Evolutionary conservation across 257 asterid species (phyloP).

Genomic region (Asclepias syriaca): DNA sequence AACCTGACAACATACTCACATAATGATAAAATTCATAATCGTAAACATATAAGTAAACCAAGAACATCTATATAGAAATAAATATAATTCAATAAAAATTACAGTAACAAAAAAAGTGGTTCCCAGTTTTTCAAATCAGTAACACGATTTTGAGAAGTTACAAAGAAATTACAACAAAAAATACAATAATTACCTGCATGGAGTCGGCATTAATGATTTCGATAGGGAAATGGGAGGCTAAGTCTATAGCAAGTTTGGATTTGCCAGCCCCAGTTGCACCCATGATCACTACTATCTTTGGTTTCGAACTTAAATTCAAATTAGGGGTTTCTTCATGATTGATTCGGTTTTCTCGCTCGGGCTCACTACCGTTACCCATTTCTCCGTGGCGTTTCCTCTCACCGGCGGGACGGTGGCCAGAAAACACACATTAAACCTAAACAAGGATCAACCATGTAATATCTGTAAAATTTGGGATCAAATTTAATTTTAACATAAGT

Average conservation of each 20-base stretch:
- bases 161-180: background rate
- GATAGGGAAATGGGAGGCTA: constrained; percentile 67
- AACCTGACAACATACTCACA: constrained; percentile 31
- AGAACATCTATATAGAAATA: background rate
- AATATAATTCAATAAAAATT: background rate
- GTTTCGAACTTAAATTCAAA: constrained; percentile 28
- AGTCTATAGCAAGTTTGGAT: constrained; percentile 81
- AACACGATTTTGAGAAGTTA: background rate
- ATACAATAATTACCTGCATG: constrained; percentile 58
- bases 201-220: constrained; percentile 94
- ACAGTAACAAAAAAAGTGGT: background rate
- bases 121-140: background rate
- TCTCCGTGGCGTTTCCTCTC: background rate
- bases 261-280: constrained; percentile 85
- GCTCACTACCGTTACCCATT: constrained; percentile 10
- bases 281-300: constrained; percentile 69
- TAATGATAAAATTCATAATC: background rate
- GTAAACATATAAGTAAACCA: background rate
- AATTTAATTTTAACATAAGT: too few species aligned
- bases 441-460: background rate
- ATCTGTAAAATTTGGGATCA: background rate
- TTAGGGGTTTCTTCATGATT: background rate
- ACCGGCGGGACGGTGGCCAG: background rate
- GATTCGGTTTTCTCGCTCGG: background rate
- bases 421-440: background rate